Conservation (phyloP, 1,139 yeast genomes). For the Lodderomyces margitis region DNA sequence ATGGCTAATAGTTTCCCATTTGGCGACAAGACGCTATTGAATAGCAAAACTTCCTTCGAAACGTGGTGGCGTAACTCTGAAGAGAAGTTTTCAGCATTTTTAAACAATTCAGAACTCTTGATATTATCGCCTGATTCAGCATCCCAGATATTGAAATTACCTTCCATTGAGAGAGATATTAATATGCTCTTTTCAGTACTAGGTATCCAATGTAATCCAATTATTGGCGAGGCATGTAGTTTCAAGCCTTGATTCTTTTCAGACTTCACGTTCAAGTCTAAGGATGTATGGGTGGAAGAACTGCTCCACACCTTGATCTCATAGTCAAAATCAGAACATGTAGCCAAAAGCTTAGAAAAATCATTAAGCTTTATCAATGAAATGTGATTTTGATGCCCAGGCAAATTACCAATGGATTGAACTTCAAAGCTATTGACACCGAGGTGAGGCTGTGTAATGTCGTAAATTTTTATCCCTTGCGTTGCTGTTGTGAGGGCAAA, state of each 20-base stretch:
- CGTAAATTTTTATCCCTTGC: constrained; percentile 58
- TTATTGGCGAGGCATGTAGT: constrained; percentile 54
- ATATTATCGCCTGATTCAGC: constrained; percentile 36
- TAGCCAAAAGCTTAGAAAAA: constrained; percentile 54
- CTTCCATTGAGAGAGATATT: constrained; percentile 60
- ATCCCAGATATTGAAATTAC: constrained; percentile 70
- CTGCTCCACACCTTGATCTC: constrained; percentile 73
- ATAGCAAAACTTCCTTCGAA: constrained; percentile 27
- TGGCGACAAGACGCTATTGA: constrained; percentile 53
- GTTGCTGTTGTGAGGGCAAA: constrained; percentile 60
- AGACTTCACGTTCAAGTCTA: constrained; percentile 24
- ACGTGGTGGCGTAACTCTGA: constrained; percentile 12
- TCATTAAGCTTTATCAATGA: constrained; percentile 56
- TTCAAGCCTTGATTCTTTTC: constrained; percentile 16
- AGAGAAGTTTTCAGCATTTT: constrained; percentile 22
- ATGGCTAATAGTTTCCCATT: constrained; percentile 50
- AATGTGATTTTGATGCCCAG: constrained; percentile 68
- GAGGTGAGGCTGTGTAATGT: constrained; percentile 27
- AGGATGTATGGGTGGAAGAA: constrained; percentile 47
- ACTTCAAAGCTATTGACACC: constrained; percentile 27
- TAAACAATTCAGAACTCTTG: constrained; percentile 26
- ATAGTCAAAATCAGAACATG: constrained; percentile 71
- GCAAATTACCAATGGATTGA: constrained; percentile 56
- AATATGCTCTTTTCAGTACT: constrained; percentile 22
- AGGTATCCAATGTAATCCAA: constrained; percentile 54